Evolutionary conservation across 805 yeast species (phyloP).

Genomic region (Yarrowia yakushimensis): DNA sequence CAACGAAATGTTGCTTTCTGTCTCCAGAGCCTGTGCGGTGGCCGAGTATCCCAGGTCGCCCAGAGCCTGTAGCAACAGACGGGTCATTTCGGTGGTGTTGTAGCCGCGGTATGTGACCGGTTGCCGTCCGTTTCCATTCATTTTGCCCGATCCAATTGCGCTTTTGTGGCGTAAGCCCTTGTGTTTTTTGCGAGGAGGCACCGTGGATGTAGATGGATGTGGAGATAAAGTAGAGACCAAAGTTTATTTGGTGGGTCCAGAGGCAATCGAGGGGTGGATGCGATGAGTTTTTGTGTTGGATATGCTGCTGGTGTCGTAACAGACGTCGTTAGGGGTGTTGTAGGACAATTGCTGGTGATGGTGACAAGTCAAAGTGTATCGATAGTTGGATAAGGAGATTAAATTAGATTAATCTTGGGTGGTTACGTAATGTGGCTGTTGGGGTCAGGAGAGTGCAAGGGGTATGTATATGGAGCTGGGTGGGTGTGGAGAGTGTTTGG

Average conservation of each 20-base stretch:
- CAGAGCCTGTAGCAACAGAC: slow-evolving; percentile 50
- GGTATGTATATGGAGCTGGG: neutral
- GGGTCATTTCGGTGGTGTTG: slow-evolving; percentile 43
- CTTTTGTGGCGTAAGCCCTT: slow-evolving; percentile 20
- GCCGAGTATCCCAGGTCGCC: slow-evolving; percentile 48
- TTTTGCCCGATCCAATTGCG: neutral
- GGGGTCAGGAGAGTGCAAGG: neutral
- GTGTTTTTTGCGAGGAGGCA: slow-evolving; percentile 19
- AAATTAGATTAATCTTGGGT: neutral
- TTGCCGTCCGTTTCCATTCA: slow-evolving; percentile 17
- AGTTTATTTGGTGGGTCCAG: neutral
- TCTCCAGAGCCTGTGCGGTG: slow-evolving; percentile 42
- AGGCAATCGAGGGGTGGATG: neutral
- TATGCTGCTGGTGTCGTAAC: neutral
- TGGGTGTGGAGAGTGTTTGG: neutral
- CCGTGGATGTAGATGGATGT: neutral
- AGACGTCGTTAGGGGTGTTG: neutral
- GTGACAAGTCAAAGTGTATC: neutral
- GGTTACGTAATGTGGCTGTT: neutral
- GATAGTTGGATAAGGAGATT: neutral
- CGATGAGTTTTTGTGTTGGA: neutral
- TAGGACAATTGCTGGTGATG: neutral
- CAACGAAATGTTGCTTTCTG: slow-evolving; percentile 38
- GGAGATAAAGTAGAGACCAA: slow-evolving; percentile 3
- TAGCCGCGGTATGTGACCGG: slow-evolving; percentile 32